These are phyloP conservation scores for Leccinellum rugosiceps DNA, from an alignment of 768 basidiomycete genomes.

Conservation along the genomic window DNA sequence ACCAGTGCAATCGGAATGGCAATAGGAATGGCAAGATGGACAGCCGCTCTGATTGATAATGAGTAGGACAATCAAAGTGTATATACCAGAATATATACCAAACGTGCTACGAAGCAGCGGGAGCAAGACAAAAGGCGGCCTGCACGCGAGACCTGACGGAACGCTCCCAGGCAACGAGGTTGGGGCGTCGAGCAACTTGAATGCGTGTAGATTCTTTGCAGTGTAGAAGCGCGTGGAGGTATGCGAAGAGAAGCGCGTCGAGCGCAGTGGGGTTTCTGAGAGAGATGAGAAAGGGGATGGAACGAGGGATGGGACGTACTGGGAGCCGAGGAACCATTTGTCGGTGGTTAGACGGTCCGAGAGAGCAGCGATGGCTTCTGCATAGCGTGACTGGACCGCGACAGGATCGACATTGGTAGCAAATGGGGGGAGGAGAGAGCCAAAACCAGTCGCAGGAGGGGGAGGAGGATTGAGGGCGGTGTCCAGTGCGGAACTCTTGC, in stretches of 20 bases:
- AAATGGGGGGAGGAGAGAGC: conserved; percentile 56
- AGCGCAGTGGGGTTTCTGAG: conserved; percentile 73
- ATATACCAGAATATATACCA: conserved; percentile 16
- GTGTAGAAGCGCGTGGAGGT: conserved; percentile 65
- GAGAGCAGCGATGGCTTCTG: conserved; percentile 68
- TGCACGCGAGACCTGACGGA: conserved; percentile 59
- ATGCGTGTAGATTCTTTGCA: conserved; percentile 44
- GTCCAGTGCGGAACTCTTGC: conserved; percentile 36
- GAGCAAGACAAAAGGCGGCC: conserved; percentile 41
- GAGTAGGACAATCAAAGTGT: not conserved
- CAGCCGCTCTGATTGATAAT: not conserved
- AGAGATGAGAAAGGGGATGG: not conserved
- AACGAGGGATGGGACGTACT: conserved; percentile 39
- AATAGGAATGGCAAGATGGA: conserved; percentile 15
- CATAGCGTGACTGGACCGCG: conserved; percentile 55
- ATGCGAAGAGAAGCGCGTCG: conserved; percentile 81
- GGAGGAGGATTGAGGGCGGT: conserved; percentile 62
- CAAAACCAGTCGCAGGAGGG: conserved; percentile 66
- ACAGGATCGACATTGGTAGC: conserved; percentile 54
- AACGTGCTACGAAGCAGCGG: conserved; percentile 2
- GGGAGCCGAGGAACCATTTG: conserved; percentile 78
- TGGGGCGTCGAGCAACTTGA: conserved; percentile 67
- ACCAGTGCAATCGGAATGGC: conserved; percentile 16
- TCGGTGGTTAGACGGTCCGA: conserved; percentile 74
- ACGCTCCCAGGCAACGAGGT: conserved; percentile 80